Evolutionary conservation across 73 alveolate genomes (phyloP), one percentile per base, ranked within the genome.

Genomic region (Halteria grandinella): DNA sequence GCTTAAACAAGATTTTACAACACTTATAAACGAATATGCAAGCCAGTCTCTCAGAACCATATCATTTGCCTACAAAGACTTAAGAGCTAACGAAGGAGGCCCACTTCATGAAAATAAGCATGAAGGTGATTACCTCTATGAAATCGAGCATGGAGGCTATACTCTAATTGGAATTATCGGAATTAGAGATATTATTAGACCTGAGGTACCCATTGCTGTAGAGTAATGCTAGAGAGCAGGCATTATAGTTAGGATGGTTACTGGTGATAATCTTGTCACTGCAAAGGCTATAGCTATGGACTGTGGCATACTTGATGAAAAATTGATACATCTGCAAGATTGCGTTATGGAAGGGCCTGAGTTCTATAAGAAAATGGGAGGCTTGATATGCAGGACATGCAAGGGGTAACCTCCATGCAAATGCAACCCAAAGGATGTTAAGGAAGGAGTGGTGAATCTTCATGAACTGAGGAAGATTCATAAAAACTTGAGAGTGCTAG

Each of bases 271-370:
- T 76, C 55, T 81, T 52, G 82, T 81, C 8, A 95, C 98, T 54
- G 97, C 99, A 24, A 83, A 79, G 52, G 92, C 97, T 12, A 94
- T 95, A 17, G 99, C 98, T 29, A 86, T 73, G 80, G 97, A 93
- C 51, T 93, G 98, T 48, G 79, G 87, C 20, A 94, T 95, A 21
- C 40, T 95, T 45, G 78, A 88, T 14, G 69, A 51, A 20, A 84
- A 75, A 10, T 33, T 55, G 29, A 74, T 63, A 49, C n/a, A 31
- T 14, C 27, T 39, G 17, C 79, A 80, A 5, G 79, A 79, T 58
- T 36, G 79, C 77, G 88, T 69, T 17, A 33, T 85, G 77, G 88
- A 76, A 85, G 93, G 96, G 55, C 80, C 95, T 58, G 89, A 85
- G 55, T 91, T 91, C 87, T 69, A 89, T 51, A 71, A 55, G 11